Conservation (phyloP, 305 asterid genomes). For the Solanum aculeatissimum region DNA sequence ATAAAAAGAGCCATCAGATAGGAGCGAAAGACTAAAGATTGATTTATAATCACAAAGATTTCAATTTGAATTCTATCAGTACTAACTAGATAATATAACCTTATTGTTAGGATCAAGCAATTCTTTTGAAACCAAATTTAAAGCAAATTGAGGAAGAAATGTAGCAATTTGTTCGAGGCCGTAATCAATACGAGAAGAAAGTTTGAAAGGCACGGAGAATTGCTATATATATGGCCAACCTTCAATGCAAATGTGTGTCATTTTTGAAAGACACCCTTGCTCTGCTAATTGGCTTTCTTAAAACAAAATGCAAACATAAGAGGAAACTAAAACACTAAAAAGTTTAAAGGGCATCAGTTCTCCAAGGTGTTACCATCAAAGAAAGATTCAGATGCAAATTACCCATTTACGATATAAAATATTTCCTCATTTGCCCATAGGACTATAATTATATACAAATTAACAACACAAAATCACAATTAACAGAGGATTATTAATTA, state of each 20-base stretch:
- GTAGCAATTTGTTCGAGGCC: constrained; percentile 32
- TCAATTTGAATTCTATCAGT: constrained; percentile 3
- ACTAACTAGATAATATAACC: neutral
- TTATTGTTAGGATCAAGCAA: neutral
- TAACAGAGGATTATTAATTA: neutral
- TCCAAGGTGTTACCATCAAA: constrained; percentile 45
- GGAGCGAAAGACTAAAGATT: constrained; percentile 71
- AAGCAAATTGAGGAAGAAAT: neutral
- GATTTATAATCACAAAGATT: constrained; percentile 33
- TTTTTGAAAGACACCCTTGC: constrained; percentile 33
- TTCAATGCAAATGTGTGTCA: constrained; percentile 56
- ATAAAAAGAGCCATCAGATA: constrained; percentile 51
- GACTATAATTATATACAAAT: too few relatives aligned
- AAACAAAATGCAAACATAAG: neutral
- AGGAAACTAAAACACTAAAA: neutral
- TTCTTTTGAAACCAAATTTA: neutral
- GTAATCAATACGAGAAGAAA: constrained; percentile 17
- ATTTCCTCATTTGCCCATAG: constrained; percentile 30
- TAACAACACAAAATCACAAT: neutral
- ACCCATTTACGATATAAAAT: constrained; percentile 30
- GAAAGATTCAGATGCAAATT: constrained; percentile 39
- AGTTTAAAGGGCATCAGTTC: constrained; percentile 26
- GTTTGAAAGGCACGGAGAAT: constrained; percentile 61
- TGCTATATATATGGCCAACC: constrained; percentile 43
- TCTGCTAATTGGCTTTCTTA: constrained; percentile 53